These are phyloP conservation scores for Leucosporidium creatinivorum DNA, from an alignment of 768 basidiomycete species.

Conservation along the genomic window DNA sequence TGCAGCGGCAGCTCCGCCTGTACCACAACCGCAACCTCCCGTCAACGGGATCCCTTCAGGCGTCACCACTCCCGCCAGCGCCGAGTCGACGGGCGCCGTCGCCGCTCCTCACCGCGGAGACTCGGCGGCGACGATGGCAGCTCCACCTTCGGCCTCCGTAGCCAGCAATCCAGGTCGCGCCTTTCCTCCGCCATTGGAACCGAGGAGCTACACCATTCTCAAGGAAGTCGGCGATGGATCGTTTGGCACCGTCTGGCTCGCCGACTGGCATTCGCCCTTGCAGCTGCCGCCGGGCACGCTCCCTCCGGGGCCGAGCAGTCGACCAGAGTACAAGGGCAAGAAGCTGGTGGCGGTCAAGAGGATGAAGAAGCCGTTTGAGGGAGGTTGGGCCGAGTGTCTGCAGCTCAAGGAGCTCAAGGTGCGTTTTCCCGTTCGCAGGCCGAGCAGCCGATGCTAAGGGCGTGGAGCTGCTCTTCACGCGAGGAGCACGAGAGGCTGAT, in stretches of 20 bases:
- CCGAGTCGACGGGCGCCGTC: neutral
- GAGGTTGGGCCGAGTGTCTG: slow-evolving; percentile 96
- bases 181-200: slow-evolving; percentile 28
- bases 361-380: slow-evolving; percentile 97
- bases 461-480: too few species aligned
- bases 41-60: neutral
- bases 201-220: slow-evolving; percentile 66
- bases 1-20: neutral
- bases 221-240: slow-evolving; percentile 97
- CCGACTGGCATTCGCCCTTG: slow-evolving; percentile 95
- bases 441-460: too few species aligned
- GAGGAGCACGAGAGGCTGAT: neutral
- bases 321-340: slow-evolving; percentile 91
- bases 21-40: neutral
- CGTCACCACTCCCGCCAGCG: neutral
- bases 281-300: slow-evolving; percentile 34
- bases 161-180: slow-evolving; percentile 1
- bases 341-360: slow-evolving; percentile 92
- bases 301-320: slow-evolving; percentile 35
- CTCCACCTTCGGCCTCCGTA: neutral
- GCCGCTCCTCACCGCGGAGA: neutral
- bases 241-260: slow-evolving; percentile 85
- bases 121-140: too few species aligned
- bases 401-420: slow-evolving; percentile 92
- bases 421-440: slow-evolving; percentile 41